phyloP scores from a whole-genome alignment of 2,329 filamentous ascomycete genomes.

The Sporothrix humicola region DNA sequence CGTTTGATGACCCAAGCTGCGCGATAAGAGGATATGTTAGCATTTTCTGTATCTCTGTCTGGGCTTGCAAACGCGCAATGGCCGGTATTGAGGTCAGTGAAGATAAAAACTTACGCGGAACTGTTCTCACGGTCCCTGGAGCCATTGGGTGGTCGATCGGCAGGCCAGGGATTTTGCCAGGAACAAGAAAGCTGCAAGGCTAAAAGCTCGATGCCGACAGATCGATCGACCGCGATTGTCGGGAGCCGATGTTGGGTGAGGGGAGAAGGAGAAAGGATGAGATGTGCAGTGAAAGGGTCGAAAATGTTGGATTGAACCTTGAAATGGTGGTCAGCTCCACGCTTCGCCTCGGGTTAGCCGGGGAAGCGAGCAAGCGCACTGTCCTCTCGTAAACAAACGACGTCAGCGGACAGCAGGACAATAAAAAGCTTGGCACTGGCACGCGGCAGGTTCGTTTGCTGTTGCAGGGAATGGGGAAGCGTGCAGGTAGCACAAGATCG shows the following conservation, averaged over 20 bases:
- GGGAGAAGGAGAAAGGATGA: not conserved
- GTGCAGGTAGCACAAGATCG: not conserved
- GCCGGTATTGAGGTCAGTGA: not conserved
- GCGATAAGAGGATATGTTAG: not conserved
- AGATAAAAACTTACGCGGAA: conserved; percentile 29
- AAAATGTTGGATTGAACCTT: not conserved
- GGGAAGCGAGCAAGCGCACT: not conserved
- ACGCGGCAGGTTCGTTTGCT: not conserved
- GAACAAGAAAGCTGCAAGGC: not conserved
- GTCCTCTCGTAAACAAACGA: conserved; percentile 28
- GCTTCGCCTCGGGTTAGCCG: conserved; percentile 24
- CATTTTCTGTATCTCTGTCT: not conserved
- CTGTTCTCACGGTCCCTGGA: conserved; percentile 28
- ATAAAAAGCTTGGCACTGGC: conserved; percentile 4
- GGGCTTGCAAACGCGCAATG: not conserved
- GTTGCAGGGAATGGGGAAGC: not conserved
- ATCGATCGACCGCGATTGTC: conserved; percentile 20
- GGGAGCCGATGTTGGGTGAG: not conserved
- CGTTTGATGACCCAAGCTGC: conserved; percentile 40
- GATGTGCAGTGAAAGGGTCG: not conserved
- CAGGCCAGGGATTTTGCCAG: not conserved
- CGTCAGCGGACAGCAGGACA: conserved; percentile 15
- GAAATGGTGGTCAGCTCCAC: conserved; percentile 4
- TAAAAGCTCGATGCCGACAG: not conserved
- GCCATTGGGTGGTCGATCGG: conserved; percentile 22